Evolutionary conservation across 2,329 filamentous ascomycete genomes (phyloP).

Genomic region (Cryphonectria japonica): DNA sequence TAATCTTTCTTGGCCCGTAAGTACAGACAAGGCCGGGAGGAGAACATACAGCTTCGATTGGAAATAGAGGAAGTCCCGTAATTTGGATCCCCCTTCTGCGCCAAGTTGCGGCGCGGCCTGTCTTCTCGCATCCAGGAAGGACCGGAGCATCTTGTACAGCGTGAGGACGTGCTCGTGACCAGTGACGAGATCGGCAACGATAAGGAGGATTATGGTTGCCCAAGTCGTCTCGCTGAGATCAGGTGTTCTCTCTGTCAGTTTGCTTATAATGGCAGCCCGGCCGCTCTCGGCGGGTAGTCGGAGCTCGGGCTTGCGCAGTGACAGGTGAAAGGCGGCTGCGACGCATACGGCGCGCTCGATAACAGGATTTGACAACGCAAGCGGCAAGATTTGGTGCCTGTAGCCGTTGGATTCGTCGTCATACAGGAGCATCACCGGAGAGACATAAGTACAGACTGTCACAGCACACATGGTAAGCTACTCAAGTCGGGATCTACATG

Average conservation of each 20-base stretch:
- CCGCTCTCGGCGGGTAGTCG: slow-evolving; percentile 26
- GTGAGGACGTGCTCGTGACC: slow-evolving; percentile 26
- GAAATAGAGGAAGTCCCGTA: slow-evolving; percentile 21
- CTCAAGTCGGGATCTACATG: not conserved
- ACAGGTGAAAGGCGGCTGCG: slow-evolving; percentile 27
- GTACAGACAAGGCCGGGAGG: not conserved
- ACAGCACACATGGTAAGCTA: not conserved
- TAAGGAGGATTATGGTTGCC: slow-evolving; percentile 25
- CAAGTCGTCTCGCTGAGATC: slow-evolving; percentile 26
- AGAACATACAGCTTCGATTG: slow-evolving; percentile 22
- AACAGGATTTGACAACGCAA: slow-evolving; percentile 22
- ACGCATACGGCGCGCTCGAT: slow-evolving; percentile 28
- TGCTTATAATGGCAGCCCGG: slow-evolving; percentile 24
- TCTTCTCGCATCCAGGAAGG: slow-evolving; percentile 22
- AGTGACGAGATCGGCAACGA: slow-evolving; percentile 24
- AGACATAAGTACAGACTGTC: slow-evolving; percentile 24
- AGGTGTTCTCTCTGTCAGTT: slow-evolving; percentile 10
- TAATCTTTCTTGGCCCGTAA: too few species aligned
- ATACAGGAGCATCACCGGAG: slow-evolving; percentile 28
- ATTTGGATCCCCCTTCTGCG: not conserved
- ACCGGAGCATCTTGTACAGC: slow-evolving; percentile 27
- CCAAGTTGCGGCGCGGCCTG: not conserved
- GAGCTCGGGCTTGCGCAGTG: slow-evolving; percentile 22
- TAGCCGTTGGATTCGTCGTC: slow-evolving; percentile 28
- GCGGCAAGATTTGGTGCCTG: slow-evolving; percentile 24